These are phyloP conservation scores for Elaeis guineensis DNA, from an alignment of 176 grass and related monocot species.

Conservation along the genomic window DNA sequence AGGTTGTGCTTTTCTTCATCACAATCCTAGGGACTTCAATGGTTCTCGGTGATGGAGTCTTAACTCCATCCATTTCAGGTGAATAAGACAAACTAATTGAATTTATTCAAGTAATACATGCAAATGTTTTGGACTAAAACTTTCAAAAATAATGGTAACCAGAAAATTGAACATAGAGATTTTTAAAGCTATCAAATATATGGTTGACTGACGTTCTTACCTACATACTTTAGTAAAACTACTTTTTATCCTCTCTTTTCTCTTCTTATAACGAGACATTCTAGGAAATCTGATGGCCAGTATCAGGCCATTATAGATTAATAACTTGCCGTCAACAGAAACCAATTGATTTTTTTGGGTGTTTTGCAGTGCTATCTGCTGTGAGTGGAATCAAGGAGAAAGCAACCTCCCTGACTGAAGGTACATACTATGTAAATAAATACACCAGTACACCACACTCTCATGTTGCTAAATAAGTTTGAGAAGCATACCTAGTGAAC, in stretches of 20 bases:
- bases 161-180: too few relatives aligned
- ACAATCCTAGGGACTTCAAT: conserved; percentile 77
- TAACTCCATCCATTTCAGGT: conserved; percentile 75
- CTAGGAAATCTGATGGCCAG: not conserved
- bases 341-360: conserved; percentile 3
- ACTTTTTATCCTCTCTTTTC: not conserved
- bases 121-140: too few relatives aligned
- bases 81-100: not conserved
- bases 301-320: not conserved
- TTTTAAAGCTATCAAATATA: too few relatives aligned
- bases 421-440: conserved; percentile 9
- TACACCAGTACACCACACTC: not conserved
- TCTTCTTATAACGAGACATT: not conserved
- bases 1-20: conserved; percentile 37
- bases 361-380: conserved; percentile 40
- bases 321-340: not conserved
- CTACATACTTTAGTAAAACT: too few relatives aligned
- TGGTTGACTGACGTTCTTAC: too few relatives aligned
- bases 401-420: conserved; percentile 24
- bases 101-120: too few relatives aligned
- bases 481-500: not conserved
- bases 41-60: conserved; percentile 68
- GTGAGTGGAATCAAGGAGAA: conserved; percentile 53
- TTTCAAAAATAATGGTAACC: too few relatives aligned
- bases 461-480: not conserved